Conservation (phyloP, 192 early-diverging fungal genomes). For the Coemansia sp. region DNA sequence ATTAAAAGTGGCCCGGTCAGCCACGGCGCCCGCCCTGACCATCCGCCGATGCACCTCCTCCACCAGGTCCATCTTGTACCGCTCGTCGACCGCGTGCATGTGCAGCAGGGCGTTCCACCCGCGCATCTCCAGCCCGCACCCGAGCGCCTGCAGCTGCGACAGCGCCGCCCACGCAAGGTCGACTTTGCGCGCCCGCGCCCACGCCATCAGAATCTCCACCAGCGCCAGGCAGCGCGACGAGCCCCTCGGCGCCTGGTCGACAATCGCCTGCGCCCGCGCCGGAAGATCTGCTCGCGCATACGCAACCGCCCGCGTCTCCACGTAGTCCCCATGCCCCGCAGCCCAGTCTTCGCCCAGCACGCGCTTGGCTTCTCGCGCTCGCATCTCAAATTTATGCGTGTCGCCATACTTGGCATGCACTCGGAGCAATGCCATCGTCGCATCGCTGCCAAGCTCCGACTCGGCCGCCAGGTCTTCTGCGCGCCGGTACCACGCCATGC, state of each 20-base stretch:
- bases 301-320: slow-evolving; percentile 21
- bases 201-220: slow-evolving; percentile 28
- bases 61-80: slow-evolving; percentile 35
- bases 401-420: slow-evolving; percentile 40
- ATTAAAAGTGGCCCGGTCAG: slow-evolving; percentile 34
- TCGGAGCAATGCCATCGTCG: slow-evolving; percentile 26
- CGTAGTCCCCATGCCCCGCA: slow-evolving; percentile 8
- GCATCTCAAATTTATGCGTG: slow-evolving; percentile 10
- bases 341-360: slow-evolving; percentile 8
- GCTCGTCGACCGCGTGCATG: slow-evolving; percentile 43
- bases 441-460: neutral
- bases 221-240: neutral
- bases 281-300: slow-evolving; percentile 36
- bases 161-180: slow-evolving; percentile 31
- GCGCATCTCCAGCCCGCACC: slow-evolving; percentile 20
- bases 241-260: neutral
- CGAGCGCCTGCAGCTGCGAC: slow-evolving; percentile 19
- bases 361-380: neutral
- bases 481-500: slow-evolving; percentile 24
- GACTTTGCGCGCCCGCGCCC: slow-evolving; percentile 23
- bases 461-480: slow-evolving; percentile 21
- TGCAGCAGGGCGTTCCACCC: slow-evolving; percentile 46
- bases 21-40: slow-evolving; percentile 15
- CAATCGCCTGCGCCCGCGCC: slow-evolving; percentile 13
- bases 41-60: slow-evolving; percentile 33